A percentile compares a stretch with the other conserved stretches of the same genome.
Conservation (phyloP, 345 rosid species). For the Eucalyptus erythrocorys region DNA sequence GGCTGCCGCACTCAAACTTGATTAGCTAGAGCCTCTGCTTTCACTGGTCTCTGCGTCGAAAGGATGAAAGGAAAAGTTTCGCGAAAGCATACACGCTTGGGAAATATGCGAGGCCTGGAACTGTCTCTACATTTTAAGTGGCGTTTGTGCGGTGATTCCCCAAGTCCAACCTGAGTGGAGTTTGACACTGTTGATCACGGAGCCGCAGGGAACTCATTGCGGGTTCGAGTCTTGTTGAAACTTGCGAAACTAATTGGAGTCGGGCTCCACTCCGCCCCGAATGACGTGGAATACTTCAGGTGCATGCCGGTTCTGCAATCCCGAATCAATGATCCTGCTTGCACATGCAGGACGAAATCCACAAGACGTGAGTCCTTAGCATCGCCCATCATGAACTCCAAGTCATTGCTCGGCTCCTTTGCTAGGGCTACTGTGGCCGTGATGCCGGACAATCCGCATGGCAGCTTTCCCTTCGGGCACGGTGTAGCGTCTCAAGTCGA, state of each 20-base stretch:
- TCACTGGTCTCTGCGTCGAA: background rate
- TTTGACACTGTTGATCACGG: background rate
- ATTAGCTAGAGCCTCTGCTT: background rate
- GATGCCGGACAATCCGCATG: background rate
- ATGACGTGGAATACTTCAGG: background rate
- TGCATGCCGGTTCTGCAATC: background rate
- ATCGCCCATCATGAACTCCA: background rate
- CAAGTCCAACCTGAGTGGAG: background rate
- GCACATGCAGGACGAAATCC: background rate
- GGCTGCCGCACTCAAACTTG: background rate
- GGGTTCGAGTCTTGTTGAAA: background rate
- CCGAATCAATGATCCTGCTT: background rate
- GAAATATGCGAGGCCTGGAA: rapidly evolving
- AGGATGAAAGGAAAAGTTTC: background rate
- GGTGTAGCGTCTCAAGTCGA: background rate
- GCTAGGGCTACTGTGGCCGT: background rate
- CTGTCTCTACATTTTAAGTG: background rate
- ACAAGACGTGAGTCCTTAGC: background rate
- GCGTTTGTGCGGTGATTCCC: background rate
- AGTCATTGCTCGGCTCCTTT: background rate
- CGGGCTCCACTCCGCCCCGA: background rate
- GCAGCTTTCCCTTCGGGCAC: background rate
- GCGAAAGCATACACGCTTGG: background rate
- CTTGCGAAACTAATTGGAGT: background rate
- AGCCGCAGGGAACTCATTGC: background rate